Evolutionary conservation across 345 rosid genomes (phyloP), one percentile per base, ranked within the genome.

Genomic region (Dipteronia sinensis): DNA sequence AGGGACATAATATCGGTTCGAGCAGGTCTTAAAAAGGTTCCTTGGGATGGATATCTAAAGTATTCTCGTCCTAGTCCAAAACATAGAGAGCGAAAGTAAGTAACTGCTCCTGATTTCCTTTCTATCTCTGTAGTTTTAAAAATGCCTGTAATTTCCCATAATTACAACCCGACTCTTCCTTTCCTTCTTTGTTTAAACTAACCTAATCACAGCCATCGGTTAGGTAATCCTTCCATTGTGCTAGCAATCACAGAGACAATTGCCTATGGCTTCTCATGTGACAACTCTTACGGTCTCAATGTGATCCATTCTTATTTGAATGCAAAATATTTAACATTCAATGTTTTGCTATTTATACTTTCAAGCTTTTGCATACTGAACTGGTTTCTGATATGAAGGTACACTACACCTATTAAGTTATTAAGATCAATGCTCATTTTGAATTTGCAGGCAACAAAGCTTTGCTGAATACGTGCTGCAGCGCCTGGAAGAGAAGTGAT

Each of bases 31-130:
- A 94, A 88, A 82, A 97, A 87, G 86, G 99, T 97, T 75, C 98
- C 98, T 25, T 97, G 99, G 99, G 99, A 97, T 85, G 98, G 99
- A 83, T 97, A 94, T 84, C 82, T 97, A 81, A 97, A 97, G 86
- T 90, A 94, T 61, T 87, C 99, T 9, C 90, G 98, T 51, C 99
- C 99, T 38, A 93, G 98, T 84, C 91, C 99, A 15, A 94, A 93
- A 82, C 99, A 94, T 74, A 90, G 93, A 78, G 98, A 94, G 83
- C 87, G 83, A 82, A 97, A 97, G 99, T 97, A 97, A 90, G 92
- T 81, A 55, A 17, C 53, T 6, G 56, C 22, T 64, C 62, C 63
- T 44, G 22, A 7, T 76, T 77, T 82, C 53, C 40, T 78, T 55
- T 11, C 29, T 67, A 34, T 38, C 59, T 9, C 62, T 69, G 59